Base-by-base conservation (phyloP, 2,329 filamentous ascomycete species). In the Diaporthe destruens region DNA sequence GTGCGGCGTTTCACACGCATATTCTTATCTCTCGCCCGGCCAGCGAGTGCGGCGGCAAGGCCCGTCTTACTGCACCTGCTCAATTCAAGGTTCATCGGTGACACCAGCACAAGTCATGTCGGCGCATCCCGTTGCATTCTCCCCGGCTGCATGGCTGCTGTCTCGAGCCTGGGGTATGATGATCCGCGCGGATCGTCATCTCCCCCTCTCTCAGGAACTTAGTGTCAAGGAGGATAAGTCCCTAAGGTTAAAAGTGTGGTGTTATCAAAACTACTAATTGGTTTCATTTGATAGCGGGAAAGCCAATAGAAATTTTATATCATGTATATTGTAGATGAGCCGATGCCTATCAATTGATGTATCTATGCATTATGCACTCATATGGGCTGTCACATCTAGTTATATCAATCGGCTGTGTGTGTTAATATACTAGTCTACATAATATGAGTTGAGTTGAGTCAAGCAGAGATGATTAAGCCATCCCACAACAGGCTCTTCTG, bases 81-180 rank as follows among this genome's bases (percentile, higher is more conserved):
- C 12, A 42, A 12, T 42, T n/a, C n/a, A 9, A 29, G 29, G 36
- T 11, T 44, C 16, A 1, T 29, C 1, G 14, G 56, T 44, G n/a
- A 44, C 56, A 61, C 56, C 2, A 11, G n/a, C n/a, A 16, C 39
- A 49, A 34, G 42, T 34, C 59, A 63, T n/a, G 59, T 23, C 59
- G 39, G 39, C 39, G 18, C 42, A 47, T 39, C 39, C 59, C 42
- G 42, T 49, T 63, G 42, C 42, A 20, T 32, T 23, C 25, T 14
- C 25, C 23, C 23, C 18, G n/a, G 32, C 16, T n/a, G 44, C 44
- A 47, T n/a, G n/a, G 34, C 56, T n/a, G 6, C 32, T 11, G 39
- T 61, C 36, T 47, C 25, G 39, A 16, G 39, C 39, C 57, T 18
- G 25, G 57, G 39, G 5, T 8, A 44, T 9, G 14, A 44, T 16